Percentiles rank a stretch among this genome's conserved stretches.
Evolutionary conservation across 1,284 basidiomycete genomes (phyloP).

Genomic region (Malassezia equina): DNA sequence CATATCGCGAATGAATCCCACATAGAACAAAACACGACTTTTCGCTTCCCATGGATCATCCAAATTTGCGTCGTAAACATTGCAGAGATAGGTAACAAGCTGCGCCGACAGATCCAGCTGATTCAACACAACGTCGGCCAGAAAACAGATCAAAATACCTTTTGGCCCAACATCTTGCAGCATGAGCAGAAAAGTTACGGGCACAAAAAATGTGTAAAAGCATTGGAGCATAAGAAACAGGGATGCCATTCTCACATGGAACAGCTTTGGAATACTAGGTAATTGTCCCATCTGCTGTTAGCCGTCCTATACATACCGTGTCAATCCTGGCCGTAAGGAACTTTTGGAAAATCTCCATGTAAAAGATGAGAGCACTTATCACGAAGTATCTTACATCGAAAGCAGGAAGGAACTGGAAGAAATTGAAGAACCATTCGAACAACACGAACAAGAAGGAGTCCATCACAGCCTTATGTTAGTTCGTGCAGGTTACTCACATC

Average conservation of each 20-base stretch:
- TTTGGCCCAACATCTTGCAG: conserved; percentile 47
- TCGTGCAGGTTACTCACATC: conserved; percentile 57
- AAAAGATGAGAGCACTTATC: conserved; percentile 82
- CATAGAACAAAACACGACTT: conserved; percentile 91
- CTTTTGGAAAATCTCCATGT: conserved; percentile 97
- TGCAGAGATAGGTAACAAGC: conserved; percentile 74
- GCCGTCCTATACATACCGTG: conserved; percentile 38
- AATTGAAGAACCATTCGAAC: conserved; percentile 1
- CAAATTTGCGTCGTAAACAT: conserved; percentile 60
- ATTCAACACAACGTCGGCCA: not conserved
- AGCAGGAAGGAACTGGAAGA: not conserved
- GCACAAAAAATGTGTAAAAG: conserved; percentile 63
- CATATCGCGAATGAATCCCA: conserved; percentile 78
- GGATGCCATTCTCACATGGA: conserved; percentile 70
- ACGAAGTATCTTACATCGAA: not conserved
- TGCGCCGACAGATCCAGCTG: conserved; percentile 66
- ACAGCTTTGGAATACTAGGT: conserved; percentile 66
- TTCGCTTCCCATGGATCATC: conserved; percentile 74
- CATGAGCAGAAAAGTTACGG: conserved; percentile 56
- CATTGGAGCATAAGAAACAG: conserved; percentile 63
- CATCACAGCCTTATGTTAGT: not conserved
- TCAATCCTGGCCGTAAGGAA: conserved; percentile 86
- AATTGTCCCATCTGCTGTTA: conserved; percentile 73
- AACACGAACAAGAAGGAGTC: not conserved
- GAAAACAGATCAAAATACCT: conserved; percentile 70